Base-by-base conservation (phyloP, 306 rosid genomes). In the Potentilla sterilis region DNA sequence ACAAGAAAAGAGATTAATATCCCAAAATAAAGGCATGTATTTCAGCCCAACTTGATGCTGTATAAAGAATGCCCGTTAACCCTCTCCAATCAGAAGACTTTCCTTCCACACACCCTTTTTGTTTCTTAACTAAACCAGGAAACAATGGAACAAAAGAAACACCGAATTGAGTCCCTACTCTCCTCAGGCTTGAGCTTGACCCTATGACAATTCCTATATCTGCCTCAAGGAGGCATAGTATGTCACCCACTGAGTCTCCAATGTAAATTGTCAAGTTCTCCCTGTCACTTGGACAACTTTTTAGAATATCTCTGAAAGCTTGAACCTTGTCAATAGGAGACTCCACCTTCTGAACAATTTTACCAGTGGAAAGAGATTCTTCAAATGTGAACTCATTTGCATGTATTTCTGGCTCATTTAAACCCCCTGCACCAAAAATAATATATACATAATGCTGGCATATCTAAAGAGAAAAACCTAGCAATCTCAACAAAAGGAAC, bases 1-100 rank as follows among this genome's bases (percentile, higher is more conserved):
- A 84, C 46, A 78, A 58, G 67, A 77, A 84, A 78, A 74, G 59
- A 66, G 78, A 64, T 93, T 92, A 89, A 80, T 93, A 88, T 77
- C 98, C 99, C 87, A 96, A 83, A 77, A 96, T 86, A 81, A 92
- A 91, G 77, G 99, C 98, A 81, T 96, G 98, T 73, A 96, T 92
- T 88, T 96, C 99, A 34, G 96, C 96, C 99, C 99, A 96, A 82
- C 89, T 79, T 75, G 87, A 82, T 72, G 84, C 98, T 48, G 99
- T 96, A 86, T 86, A 96, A 80, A 96, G 97, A 81, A 81, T 75
- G 75, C 99, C 98, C 49, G 91, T 85, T 62, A 84, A 83, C 81
- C 91, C 90, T 84, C 89, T 90, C 98, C 98, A 90, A 87, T 76
- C 65, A 63, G 85, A 81, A 24, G 79, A 77, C 80, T 82, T 80